A percentile compares a stretch with the other conserved stretches of the same genome.
phyloP scores from a whole-genome alignment of 1,284 basidiomycete species.

The Mycosarcoma mackinlayi region DNA sequence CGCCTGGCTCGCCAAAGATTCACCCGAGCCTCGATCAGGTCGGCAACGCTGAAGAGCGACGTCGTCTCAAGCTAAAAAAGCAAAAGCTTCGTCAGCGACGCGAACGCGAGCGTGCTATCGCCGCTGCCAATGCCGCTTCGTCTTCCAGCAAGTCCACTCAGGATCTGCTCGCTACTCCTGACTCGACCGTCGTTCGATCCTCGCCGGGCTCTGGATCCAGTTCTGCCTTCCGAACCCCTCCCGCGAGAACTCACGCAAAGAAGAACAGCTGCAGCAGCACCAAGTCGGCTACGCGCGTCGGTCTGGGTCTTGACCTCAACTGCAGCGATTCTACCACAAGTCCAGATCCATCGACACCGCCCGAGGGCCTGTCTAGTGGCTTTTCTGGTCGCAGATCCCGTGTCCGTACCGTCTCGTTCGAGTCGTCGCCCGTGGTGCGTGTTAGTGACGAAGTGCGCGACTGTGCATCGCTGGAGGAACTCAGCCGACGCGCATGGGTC shows the following conservation, averaged over 20 bases:
- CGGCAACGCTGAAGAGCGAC: conserved; percentile 54
- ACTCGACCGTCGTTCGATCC: conserved; percentile 26
- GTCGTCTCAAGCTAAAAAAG: conserved; percentile 54
- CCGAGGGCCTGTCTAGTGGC: conserved; percentile 24
- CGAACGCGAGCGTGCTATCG: conserved; percentile 29
- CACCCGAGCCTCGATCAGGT: conserved; percentile 55
- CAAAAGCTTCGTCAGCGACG: conserved; percentile 41
- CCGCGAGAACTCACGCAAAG: conserved; percentile 21
- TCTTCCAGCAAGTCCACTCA: conserved; percentile 12
- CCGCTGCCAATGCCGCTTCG: conserved; percentile 11
- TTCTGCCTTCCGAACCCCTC: conserved; percentile 34
- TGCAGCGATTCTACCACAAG: conserved; percentile 35
- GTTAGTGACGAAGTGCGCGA: conserved; percentile 36
- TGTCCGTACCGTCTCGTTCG: conserved; percentile 46
- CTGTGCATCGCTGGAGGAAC: conserved; percentile 44
- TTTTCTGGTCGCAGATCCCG: conserved; percentile 26
- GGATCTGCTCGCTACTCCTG: conserved; percentile 33
- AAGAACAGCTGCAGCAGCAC: conserved; percentile 31
- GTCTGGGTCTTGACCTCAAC: conserved; percentile 45
- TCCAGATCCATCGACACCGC: conserved; percentile 37
- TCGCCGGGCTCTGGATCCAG: conserved; percentile 28
- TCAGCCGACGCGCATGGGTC: conserved; percentile 58
- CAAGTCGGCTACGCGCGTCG: conserved; percentile 31
- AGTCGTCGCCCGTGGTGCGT: conserved; percentile 39
- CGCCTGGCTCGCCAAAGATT: conserved; percentile 30